phyloP scores from a whole-genome alignment of 805 yeast species.

The Isabelozyma rhagii region DNA sequence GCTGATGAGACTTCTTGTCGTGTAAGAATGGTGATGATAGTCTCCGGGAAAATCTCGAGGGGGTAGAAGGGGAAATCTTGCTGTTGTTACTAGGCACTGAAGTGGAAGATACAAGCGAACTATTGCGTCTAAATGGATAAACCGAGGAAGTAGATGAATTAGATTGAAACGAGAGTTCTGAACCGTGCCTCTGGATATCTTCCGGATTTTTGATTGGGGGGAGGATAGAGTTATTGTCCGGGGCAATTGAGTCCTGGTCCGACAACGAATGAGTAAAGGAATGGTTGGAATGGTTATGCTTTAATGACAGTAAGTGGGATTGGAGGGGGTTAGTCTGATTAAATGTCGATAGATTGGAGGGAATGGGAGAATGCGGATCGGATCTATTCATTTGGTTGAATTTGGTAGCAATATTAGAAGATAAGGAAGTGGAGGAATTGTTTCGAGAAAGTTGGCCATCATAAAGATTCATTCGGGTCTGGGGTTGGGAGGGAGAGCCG shows the following conservation, averaged over 20 bases:
- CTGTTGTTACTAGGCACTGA: slow-evolving; percentile 4
- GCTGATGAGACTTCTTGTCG: background rate
- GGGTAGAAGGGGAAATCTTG: background rate
- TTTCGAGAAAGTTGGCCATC: background rate
- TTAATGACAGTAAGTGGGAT: background rate
- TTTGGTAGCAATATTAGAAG: slow-evolving; percentile 9
- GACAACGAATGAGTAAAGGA: background rate
- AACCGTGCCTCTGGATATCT: background rate
- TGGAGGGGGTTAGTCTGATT: background rate
- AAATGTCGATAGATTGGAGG: background rate
- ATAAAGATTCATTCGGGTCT: background rate
- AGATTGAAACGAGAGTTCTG: background rate
- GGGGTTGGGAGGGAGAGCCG: background rate
- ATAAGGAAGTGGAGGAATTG: slow-evolving; percentile 7
- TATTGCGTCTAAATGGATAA: slow-evolving; percentile 10
- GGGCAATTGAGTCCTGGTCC: background rate
- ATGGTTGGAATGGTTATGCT: background rate
- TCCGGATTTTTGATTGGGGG: background rate
- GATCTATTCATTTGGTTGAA: background rate
- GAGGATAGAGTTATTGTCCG: background rate
- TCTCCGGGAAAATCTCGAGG: slow-evolving; percentile 10
- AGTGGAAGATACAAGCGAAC: slow-evolving; percentile 15
- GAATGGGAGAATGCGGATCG: background rate
- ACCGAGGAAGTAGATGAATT: background rate
- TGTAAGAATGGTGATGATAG: slow-evolving; percentile 4